These are phyloP conservation scores for Cephaloascus fragrans DNA, from an alignment of 805 yeast genomes.

Conservation along the genomic window DNA sequence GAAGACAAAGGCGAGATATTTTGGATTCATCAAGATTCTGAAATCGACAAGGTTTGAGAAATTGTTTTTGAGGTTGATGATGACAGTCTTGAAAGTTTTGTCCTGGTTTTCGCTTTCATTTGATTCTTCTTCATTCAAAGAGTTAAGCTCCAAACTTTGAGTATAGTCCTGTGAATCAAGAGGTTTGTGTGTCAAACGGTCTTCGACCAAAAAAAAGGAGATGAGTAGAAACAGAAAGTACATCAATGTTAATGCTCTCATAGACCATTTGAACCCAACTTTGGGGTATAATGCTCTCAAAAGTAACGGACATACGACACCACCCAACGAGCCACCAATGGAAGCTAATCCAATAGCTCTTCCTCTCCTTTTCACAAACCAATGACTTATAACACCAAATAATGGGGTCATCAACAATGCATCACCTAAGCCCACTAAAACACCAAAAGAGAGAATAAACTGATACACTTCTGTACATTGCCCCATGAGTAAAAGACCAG, in stretches of 20 bases:
- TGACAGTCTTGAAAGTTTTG: background rate
- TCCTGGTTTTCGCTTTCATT: too few species aligned
- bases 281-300: constrained; percentile 18
- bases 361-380: constrained; percentile 54
- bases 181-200: background rate
- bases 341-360: constrained; percentile 33
- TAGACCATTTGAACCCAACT: constrained; percentile 27
- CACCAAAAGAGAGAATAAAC: constrained; percentile 49
- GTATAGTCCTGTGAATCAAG: too few species aligned
- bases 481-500: constrained; percentile 50
- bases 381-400: constrained; percentile 54
- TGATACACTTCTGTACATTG: constrained; percentile 44
- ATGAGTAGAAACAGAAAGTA: background rate
- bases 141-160: background rate
- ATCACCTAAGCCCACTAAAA: constrained; percentile 48
- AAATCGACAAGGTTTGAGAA: constrained; percentile 22
- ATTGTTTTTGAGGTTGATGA: too few species aligned
- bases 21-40: constrained; percentile 19
- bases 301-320: constrained; percentile 24
- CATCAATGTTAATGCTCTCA: constrained; percentile 14
- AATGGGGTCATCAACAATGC: constrained; percentile 54
- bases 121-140: background rate
- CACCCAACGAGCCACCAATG: constrained; percentile 31
- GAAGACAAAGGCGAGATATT: constrained; percentile 18
- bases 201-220: background rate